phyloP scores from a whole-genome alignment of 257 asterid species.

The Lycium barbarum region DNA sequence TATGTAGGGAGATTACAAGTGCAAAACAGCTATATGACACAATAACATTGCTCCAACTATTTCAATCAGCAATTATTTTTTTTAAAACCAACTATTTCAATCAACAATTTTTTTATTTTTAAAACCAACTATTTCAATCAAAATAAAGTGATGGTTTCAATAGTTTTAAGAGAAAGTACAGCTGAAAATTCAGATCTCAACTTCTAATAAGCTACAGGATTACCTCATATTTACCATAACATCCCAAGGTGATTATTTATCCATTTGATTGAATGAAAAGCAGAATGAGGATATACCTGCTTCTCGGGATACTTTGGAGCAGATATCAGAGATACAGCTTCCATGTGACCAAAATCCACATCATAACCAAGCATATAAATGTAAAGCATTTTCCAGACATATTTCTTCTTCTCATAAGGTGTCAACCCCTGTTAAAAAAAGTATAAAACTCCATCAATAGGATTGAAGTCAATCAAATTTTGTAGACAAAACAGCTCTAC shows the following conservation, averaged over 20 bases:
- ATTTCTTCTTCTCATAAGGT: slow-evolving; percentile 96
- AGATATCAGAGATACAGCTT: slow-evolving; percentile 96
- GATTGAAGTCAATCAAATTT: background rate
- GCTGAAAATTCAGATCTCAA: slow-evolving; percentile 6
- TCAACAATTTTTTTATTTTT: background rate
- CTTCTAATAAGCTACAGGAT: background rate
- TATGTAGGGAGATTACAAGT: background rate
- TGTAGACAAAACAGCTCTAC: slow-evolving; percentile 4
- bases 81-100: background rate
- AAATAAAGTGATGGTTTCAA: slow-evolving; percentile 6
- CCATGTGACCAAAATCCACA: slow-evolving; percentile 99
- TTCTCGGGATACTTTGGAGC: slow-evolving; percentile 99
- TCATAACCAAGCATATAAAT: slow-evolving; percentile 98
- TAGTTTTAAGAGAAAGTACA: slow-evolving; percentile 17
- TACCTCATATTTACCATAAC: slow-evolving; percentile 23
- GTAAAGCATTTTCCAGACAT: slow-evolving; percentile 99
- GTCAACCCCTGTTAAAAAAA: slow-evolving; percentile 69
- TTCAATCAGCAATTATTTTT: background rate
- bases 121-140: background rate
- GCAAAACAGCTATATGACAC: background rate
- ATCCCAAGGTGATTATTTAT: background rate
- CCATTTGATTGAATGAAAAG: slow-evolving; percentile 13
- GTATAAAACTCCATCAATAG: slow-evolving; percentile 11
- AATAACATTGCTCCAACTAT: background rate
- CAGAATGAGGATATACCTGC: slow-evolving; percentile 62